Percentiles rank a stretch among this genome's conserved stretches.
Evolutionary conservation across 2,329 filamentous ascomycete genomes (phyloP).

Genomic region (Colletotrichum spinosum): DNA sequence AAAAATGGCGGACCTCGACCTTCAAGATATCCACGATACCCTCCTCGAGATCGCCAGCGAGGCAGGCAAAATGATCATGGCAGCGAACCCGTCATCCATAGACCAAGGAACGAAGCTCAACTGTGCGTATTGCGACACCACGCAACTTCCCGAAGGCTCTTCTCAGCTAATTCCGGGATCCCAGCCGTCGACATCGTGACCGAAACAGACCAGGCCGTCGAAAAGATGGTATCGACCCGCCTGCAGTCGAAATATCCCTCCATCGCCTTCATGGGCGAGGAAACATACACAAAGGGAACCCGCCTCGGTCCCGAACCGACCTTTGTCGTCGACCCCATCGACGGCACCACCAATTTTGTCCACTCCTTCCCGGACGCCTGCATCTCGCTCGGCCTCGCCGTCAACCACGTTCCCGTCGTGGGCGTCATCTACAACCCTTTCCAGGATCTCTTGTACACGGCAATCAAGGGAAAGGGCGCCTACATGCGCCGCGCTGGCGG

Average conservation of each 20-base stretch:
- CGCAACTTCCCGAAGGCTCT: neutral
- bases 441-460: slow-evolving; percentile 75
- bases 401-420: slow-evolving; percentile 71
- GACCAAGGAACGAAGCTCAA: slow-evolving; percentile 73
- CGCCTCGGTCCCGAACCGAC: slow-evolving; percentile 74
- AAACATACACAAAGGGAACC: slow-evolving; percentile 78
- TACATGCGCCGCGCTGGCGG: slow-evolving; percentile 63
- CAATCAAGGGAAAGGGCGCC: slow-evolving; percentile 74
- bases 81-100: slow-evolving; percentile 69
- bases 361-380: slow-evolving; percentile 81
- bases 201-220: slow-evolving; percentile 74
- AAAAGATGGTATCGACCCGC: slow-evolving; percentile 68
- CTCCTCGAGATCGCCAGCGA: slow-evolving; percentile 70
- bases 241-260: slow-evolving; percentile 65
- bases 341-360: slow-evolving; percentile 86
- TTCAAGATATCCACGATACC: slow-evolving; percentile 71
- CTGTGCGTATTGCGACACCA: slow-evolving; percentile 55
- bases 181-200: slow-evolving; percentile 76
- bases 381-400: slow-evolving; percentile 79
- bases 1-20: slow-evolving; percentile 67
- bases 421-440: slow-evolving; percentile 88
- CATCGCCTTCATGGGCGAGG: slow-evolving; percentile 78
- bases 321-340: slow-evolving; percentile 85
- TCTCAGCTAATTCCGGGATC: slow-evolving; percentile 1
- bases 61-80: slow-evolving; percentile 73